Base-by-base conservation (phyloP, 2,329 filamentous ascomycete species). In the Ascochyta koolunga region DNA sequence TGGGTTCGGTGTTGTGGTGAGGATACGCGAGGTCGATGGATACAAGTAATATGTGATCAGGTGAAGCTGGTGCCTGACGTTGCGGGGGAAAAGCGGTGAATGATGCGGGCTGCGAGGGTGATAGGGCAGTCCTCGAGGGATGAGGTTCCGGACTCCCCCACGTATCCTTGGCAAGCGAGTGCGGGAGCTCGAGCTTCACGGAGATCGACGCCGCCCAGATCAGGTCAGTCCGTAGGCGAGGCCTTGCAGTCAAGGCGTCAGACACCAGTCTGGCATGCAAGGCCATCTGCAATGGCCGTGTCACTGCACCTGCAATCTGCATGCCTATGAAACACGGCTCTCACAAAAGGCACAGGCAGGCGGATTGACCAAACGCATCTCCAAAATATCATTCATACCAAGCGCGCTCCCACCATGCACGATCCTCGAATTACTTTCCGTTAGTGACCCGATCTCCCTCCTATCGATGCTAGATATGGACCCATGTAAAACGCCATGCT, bases 141-240 rank as follows among this genome's bases (percentile, higher is more conserved):
- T 63, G 65, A 65, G 60, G 61, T 61, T 58, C 54, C 59, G 53
- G 58, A 54, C 22, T 37, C 54, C 60, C 61, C 66, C 66, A 64
- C 64, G 56, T 46, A 42, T 56, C 2, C 46, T 58, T 48, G 50
- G 54, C 55, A 44, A 9, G n/a, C 45, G 37, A 37, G 29, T 32
- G 59, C 60, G 62, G 65, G 64, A 67, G 62, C 60, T 65, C 55
- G 58, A 62, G 62, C 64, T 61, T 56, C 25, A 43, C 44, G 52
- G 58, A 58, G 61, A 64, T 65, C 61, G 50, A 50, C 63, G 49
- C 52, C 50, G 42, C 27, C 47, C 42, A 47, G 50, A 57, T 54
- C 58, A 59, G 58, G 50, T 60, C 42, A 58, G 55, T 43, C 18
- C 37, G 18, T 40, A 45, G 43, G 54, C 54, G 56, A 40, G 22